phyloP scores from a whole-genome alignment of 1,284 basidiomycete genomes.

The Cutaneotrichosporon sp. region DNA sequence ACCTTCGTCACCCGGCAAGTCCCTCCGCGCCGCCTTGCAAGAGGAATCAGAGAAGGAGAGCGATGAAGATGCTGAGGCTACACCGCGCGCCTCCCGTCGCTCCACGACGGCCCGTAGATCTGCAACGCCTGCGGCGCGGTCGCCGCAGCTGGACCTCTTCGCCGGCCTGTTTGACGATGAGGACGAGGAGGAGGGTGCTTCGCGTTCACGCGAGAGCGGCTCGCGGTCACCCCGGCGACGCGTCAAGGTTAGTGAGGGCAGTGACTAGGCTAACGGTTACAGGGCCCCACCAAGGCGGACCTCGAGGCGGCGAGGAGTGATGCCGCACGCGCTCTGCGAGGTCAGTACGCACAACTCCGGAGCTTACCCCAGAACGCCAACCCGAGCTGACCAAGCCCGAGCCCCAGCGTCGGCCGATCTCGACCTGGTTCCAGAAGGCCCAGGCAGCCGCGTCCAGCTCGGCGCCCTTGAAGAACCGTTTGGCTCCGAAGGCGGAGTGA shows the following conservation, averaged over 20 bases:
- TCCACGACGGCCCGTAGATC: too few species aligned
- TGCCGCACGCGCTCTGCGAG: constrained; percentile 32
- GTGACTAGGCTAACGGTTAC: neutral
- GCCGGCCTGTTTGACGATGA: neutral
- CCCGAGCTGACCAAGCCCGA: constrained; percentile 25
- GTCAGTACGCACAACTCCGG: constrained; percentile 13
- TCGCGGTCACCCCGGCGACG: neutral
- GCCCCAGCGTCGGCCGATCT: constrained; percentile 27
- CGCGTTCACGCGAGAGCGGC: too few species aligned
- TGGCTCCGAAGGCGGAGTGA: too few species aligned
- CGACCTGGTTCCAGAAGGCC: constrained; percentile 29
- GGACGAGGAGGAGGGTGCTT: neutral
- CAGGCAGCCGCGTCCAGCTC: constrained; percentile 1
- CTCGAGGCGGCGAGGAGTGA: constrained; percentile 31
- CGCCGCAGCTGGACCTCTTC: too few species aligned
- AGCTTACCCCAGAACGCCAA: constrained; percentile 26
- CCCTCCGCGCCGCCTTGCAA: too few species aligned
- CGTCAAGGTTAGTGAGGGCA: neutral
- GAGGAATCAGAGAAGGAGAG: too few species aligned
- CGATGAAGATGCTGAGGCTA: neutral
- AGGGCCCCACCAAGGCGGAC: constrained; percentile 41
- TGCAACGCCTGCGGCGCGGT: too few species aligned
- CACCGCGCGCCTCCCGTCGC: too few species aligned
- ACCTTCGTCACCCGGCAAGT: too few species aligned
- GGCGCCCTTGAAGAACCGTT: too few species aligned